Conservation (phyloP, 116 monocot genomes). For the Posidonia oceanica region DNA sequence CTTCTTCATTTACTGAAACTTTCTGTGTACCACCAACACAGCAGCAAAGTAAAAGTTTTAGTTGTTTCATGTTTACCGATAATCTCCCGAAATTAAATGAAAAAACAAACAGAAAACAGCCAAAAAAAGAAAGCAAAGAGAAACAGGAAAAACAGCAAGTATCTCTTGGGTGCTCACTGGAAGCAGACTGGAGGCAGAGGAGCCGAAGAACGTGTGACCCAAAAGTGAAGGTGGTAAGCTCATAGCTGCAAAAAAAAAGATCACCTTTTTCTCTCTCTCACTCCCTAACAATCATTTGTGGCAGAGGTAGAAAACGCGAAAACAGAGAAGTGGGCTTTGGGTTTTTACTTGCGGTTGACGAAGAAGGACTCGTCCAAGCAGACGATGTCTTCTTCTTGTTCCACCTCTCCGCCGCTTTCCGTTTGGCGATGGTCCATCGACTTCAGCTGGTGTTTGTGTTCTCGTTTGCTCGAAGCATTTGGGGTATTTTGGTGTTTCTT, state of each 20-base stretch:
- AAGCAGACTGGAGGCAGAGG: slow-evolving; percentile 74
- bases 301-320: background rate
- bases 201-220: slow-evolving; percentile 50
- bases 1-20: too few relatives aligned
- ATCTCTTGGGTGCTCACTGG: slow-evolving; percentile 35
- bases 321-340: background rate
- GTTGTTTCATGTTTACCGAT: too few relatives aligned
- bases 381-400: slow-evolving; percentile 22
- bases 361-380: slow-evolving; percentile 59
- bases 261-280: background rate
- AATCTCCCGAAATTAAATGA: too few relatives aligned
- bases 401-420: background rate
- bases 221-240: slow-evolving; percentile 74
- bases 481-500: too few relatives aligned
- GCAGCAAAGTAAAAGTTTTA: too few relatives aligned
- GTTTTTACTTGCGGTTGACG: slow-evolving; percentile 46
- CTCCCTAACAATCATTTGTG: background rate
- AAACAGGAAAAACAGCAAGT: background rate
- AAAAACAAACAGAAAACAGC: too few relatives aligned
- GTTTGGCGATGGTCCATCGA: background rate
- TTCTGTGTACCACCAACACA: too few relatives aligned
- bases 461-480: too few relatives aligned
- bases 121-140: background rate
- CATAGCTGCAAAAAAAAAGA: slow-evolving; percentile 37
- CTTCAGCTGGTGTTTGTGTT: too few relatives aligned